Base-by-base conservation (phyloP, 345 rosid genomes). In the Moricandia arvensis region DNA sequence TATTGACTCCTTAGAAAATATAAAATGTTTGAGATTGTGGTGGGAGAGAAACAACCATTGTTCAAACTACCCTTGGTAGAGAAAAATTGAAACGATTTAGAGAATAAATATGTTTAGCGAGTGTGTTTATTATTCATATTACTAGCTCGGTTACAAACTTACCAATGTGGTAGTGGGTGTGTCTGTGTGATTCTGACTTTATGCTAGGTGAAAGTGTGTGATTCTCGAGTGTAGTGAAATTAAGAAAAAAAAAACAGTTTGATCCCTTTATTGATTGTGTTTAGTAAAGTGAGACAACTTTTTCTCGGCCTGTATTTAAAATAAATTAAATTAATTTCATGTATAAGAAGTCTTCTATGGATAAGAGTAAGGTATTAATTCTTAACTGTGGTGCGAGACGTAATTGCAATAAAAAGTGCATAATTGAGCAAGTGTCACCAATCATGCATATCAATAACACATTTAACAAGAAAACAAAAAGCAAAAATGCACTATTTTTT, bases 1-100 rank as follows among this genome's bases (percentile, higher is more conserved):
- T 77, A 68, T 71, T 77, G 3, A 37, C 43, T 37, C 43, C 43
- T 8, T 37, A 37, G 43, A 37, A 37, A 37, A 37, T 11, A 37
- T 11, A 37, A 8, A 12, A 37, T 37, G 43, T 37, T 37, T 37
- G 43, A 37, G 12, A 37, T 8, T 37, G 43, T 37, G 43, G 43
- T 10, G 41, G 41, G 41, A 9, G 43, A 1, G 43, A 37, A 37
- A 37, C 43, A 37, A 37, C 43, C 11, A 37, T 37, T 37, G 43
- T 37, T 37, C 11, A 37, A 37, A 37, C 11, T 37, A 8, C 43
- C 43, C 43, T 37, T 37, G 11, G 43, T 37, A 37, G 43, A 37
- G 43, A 37, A 37, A 11, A 37, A 37, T 11, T 37, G 11, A 29
- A 29, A 37, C 43, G 43, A 37, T 37, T 37, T 37, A 37, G 43